These are phyloP conservation scores for Calocera viscosa DNA, from an alignment of 768 basidiomycete genomes.

Conservation along the genomic window DNA sequence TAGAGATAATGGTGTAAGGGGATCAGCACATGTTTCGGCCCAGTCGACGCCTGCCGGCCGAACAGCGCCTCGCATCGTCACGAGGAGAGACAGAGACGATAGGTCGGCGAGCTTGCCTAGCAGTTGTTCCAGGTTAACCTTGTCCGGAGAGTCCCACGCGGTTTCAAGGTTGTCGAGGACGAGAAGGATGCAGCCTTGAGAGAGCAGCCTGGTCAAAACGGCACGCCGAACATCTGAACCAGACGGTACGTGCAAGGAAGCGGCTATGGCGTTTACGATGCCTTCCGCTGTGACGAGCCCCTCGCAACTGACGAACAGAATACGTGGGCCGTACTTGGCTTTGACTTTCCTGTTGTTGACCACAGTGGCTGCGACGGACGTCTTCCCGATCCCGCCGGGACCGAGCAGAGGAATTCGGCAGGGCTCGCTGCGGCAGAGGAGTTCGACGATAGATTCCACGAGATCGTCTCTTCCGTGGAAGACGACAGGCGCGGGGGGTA, in stretches of 20 bases:
- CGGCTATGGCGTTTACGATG: constrained; percentile 23
- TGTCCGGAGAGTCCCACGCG: constrained; percentile 26
- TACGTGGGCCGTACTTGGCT: constrained; percentile 20
- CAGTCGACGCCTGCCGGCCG: no score
- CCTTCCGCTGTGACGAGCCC: constrained; percentile 22
- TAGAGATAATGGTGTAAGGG: no score
- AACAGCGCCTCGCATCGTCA: no score
- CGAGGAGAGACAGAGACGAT: no score
- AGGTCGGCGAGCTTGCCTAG: constrained; percentile 20
- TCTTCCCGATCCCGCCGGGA: constrained; percentile 34
- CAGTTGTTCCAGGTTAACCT: constrained; percentile 21
- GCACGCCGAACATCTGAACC: constrained; percentile 19
- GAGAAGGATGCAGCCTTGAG: constrained; percentile 20
- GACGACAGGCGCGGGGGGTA: no score
- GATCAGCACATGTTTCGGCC: no score
- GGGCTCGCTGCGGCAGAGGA: no score
- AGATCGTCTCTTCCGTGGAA: no score
- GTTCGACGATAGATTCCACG: no score
- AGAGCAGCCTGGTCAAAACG: constrained; percentile 17
- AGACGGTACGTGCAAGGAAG: constrained; percentile 20
- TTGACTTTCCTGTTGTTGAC: constrained; percentile 21
- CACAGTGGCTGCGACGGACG: constrained; percentile 28
- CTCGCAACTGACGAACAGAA: constrained; percentile 30
- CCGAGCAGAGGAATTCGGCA: constrained; percentile 20
- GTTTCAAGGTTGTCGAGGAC: constrained; percentile 35